Evolutionary conservation across 352 stramenopile genomes (phyloP), one percentile per base, ranked within the genome.

Genomic region (Phytophthora fragariaefolia): DNA sequence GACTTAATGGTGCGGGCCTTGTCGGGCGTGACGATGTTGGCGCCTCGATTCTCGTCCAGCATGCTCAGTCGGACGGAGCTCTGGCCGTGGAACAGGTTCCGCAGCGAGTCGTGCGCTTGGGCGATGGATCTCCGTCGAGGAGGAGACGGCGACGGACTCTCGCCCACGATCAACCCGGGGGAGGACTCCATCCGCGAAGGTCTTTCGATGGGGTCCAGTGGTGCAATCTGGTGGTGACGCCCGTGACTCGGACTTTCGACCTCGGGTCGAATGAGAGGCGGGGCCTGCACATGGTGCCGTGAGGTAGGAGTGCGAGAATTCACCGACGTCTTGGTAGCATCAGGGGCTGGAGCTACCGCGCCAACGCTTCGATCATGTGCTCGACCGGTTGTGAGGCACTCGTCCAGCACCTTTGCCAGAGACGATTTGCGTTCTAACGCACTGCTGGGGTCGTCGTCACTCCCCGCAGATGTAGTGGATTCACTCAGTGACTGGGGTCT

Each of bases 41-140:
- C 30, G 5, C 18, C 42, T 26, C 56, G 56, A 18, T 65, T 58
- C 38, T 61, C 58, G 7, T 63, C 58, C 23, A 58, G 17, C 20
- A 63, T 23, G 27, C 20, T 63, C 32, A 57, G n/a, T 18, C 42
- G 61, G 10, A 56, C 20, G n/a, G 69, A 61, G 51, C 47, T 72
- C 8, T 74, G 69, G 1, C 62, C 57, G 1, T 28, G 43, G 17
- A 74, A 40, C 12, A 87, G 10, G 10, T 69, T 10, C 20, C 69
- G 71, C n/a, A 84, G 49, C 42, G 75, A 84, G 50, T 83, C 74
- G 30, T 85, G 74, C 10, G 67, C 50, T 10, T 86, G 53, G 1
- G 81, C 22, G 34, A 84, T 17, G 18, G 73, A 73, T 27, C 56
- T 66, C 18, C 63, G 17, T 26, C 42, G 56, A 57, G 58, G 22